A percentile compares a stretch with the other conserved stretches of the same genome.
Conservation (phyloP, 1,139 yeast species). For the Sugiyamaella grinbergsii region DNA sequence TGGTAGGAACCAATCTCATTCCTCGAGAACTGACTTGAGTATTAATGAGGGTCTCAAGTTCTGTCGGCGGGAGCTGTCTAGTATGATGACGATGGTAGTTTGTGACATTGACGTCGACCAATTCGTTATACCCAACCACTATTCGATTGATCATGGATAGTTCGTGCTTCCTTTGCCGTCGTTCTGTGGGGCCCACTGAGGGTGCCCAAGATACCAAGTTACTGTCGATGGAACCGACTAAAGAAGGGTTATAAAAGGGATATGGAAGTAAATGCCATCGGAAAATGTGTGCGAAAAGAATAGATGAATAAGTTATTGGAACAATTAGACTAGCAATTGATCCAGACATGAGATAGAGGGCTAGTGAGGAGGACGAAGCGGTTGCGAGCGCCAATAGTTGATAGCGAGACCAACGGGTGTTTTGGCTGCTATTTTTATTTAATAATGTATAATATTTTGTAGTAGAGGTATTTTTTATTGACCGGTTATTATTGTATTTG, state of each 20-base stretch:
- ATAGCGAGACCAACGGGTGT: too few species aligned
- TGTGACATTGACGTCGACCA: constrained; percentile 26
- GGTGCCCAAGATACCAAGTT: constrained; percentile 21
- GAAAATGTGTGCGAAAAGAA: neutral
- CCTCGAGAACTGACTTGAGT: constrained; percentile 22
- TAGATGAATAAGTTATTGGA: constrained; percentile 13
- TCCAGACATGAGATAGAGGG: neutral
- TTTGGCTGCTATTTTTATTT: too few species aligned
- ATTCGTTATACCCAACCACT: constrained; percentile 28
- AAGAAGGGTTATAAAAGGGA: neutral
- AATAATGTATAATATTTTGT: neutral
- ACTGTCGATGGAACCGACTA: constrained; percentile 15
- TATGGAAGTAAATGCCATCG: constrained; percentile 13
- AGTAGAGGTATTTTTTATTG: neutral
- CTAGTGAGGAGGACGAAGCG: neutral
- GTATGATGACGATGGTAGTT: constrained; percentile 27
- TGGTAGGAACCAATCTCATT: constrained; percentile 57
- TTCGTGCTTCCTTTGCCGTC: constrained; percentile 22
- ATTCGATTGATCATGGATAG: constrained; percentile 28
- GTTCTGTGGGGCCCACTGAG: constrained; percentile 14
- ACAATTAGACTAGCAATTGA: constrained; percentile 3
- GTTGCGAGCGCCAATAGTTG: neutral
- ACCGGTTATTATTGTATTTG: neutral
- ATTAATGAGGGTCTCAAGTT: constrained; percentile 13
- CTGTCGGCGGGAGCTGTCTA: constrained; percentile 8